Base-by-base conservation (phyloP, 2,329 filamentous ascomycete genomes). In the Penicillium sp. region DNA sequence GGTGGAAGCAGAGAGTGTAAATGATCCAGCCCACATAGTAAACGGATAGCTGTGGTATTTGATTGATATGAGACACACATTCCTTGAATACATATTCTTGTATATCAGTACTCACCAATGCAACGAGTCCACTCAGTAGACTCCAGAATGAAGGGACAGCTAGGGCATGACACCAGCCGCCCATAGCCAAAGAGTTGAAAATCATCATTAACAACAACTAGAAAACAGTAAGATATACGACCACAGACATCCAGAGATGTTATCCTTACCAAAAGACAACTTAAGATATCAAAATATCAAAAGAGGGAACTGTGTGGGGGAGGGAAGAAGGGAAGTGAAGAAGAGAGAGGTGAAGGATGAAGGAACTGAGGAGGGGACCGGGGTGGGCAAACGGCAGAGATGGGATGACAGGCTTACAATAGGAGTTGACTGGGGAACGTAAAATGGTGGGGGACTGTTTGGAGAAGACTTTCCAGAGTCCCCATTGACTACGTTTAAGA, bases 1-100 rank as follows among this genome's bases (percentile, higher is more conserved):
- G 70, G 43, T 72, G 67, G 36, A 73, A 64, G 47, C 65, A 71
- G 10, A 74, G 61, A 10, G 66, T 65, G 49, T 72, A 67, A 15
- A 67, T 42, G 15, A 55, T 58, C 57, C 60, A 63, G 23, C 39
- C 39, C 1, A 21, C 35, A n/a, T 51, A 25, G 12, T 60, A 63
- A 3, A 31, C 27, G 15, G 41, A 19, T 27, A 58, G 15, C 61
- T 63, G 8, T 49, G 33, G 5, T 29, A 19, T 29, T 13, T 8
- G 8, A 31, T 25, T 15, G 12, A 21, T 3, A 42, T 61, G 10
- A 60, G 59, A 41, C 17, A 23, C 25, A 9, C 12, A 23, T 5
- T 38, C 10, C 6, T 23, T 38, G 4, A 27, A 13, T 43, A 17
- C 2, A 1, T 25, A 27, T 2, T 39, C 8, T 8, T 36, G 8